Conservation (phyloP, 1,284 basidiomycete species). For the Pholiota adiposa region DNA sequence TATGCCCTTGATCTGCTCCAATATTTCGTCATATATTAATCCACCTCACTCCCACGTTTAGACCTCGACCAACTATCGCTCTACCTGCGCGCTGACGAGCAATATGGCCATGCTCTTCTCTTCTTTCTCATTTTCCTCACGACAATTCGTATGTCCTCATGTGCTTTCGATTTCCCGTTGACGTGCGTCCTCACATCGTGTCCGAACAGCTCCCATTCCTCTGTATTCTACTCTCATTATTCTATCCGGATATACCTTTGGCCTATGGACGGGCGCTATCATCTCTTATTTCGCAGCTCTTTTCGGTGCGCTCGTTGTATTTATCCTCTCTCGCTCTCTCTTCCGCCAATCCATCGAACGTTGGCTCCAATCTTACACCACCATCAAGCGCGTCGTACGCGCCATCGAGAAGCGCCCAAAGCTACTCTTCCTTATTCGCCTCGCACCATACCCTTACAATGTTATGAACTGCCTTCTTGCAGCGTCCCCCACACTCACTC, state of each 20-base stretch:
- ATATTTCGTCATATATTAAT: conserved; percentile 8
- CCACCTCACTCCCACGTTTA: conserved; percentile 29
- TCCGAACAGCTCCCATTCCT: conserved; percentile 67
- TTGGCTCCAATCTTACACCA: conserved; percentile 68
- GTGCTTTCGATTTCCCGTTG: no score
- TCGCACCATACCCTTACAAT: conserved; percentile 86
- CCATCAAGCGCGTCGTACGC: conserved; percentile 76
- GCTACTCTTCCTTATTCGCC: conserved; percentile 84
- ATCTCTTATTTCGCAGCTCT: conserved; percentile 88
- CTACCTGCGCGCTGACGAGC: conserved; percentile 70
- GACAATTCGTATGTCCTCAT: conserved; percentile 71
- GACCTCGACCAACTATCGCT: conserved; percentile 74
- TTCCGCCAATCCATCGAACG: conserved; percentile 70
- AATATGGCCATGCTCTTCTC: conserved; percentile 71
- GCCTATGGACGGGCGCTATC: conserved; percentile 76
- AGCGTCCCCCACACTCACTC: conserved; percentile 81
- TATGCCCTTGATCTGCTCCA: conserved; percentile 37
- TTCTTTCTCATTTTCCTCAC: conserved; percentile 82
- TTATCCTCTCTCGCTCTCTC: conserved; percentile 73
- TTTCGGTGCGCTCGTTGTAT: conserved; percentile 78
- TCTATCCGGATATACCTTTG: conserved; percentile 87
- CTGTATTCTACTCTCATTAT: conserved; percentile 89
- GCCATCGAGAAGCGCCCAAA: conserved; percentile 88
- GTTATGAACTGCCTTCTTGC: conserved; percentile 90
- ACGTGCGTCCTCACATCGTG: conserved; percentile 2